A percentile compares a stretch with the other conserved stretches of the same genome.
These are phyloP conservation scores for Micractinium sp. DNA, from an alignment of 139 green algal species.

Conservation along the genomic window DNA sequence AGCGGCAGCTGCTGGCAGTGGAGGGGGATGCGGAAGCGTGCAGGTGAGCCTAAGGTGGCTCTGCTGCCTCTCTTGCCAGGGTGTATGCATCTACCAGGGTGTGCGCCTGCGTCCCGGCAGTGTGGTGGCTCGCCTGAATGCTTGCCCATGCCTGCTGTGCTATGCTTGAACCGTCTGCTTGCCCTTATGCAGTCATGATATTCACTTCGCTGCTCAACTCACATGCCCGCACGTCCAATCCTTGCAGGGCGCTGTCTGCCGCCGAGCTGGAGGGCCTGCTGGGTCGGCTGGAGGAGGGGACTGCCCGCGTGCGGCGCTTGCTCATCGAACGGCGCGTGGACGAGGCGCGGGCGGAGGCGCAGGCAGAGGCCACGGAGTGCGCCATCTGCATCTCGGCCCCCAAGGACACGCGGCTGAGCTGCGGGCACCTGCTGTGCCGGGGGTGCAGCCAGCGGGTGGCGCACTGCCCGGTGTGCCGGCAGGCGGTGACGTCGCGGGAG, in stretches of 20 bases:
- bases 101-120: no score
- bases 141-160: neutral
- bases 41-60: neutral
- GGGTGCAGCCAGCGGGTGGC: neutral
- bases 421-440: constrained; percentile 14
- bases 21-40: neutral
- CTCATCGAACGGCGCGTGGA: neutral
- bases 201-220: no score
- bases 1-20: neutral
- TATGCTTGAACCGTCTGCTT: neutral
- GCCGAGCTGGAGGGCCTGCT: neutral
- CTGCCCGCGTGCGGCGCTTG: neutral
- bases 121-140: no score
- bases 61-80: neutral
- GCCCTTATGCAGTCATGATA: neutral
- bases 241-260: neutral
- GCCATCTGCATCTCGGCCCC: neutral
- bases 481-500: neutral
- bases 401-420: constrained; percentile 10
- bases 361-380: neutral
- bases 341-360: neutral
- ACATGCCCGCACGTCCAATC: neutral
- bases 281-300: neutral
- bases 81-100: no score
- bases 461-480: neutral